Evolutionary conservation across 1,139 yeast species (phyloP).

Genomic region (Zygosaccharomyces sapae): DNA sequence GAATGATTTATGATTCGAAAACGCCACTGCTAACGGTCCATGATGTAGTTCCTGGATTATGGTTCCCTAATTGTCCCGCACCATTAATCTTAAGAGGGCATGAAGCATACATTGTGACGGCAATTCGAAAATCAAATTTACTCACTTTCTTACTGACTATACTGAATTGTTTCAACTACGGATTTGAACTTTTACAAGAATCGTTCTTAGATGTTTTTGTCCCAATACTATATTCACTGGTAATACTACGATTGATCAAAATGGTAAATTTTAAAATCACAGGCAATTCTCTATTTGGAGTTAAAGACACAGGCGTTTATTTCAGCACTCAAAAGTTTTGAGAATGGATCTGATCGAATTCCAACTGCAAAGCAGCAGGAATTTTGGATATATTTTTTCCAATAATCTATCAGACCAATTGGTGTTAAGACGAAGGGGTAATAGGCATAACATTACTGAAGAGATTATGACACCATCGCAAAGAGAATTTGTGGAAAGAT

Average conservation of each 20-base stretch:
- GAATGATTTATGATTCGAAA: slow-evolving; percentile 56
- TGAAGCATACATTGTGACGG: slow-evolving; percentile 57
- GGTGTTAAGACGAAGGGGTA: slow-evolving; percentile 46
- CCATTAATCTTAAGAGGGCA: slow-evolving; percentile 55
- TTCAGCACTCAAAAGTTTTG: slow-evolving; percentile 74
- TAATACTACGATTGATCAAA: slow-evolving; percentile 19
- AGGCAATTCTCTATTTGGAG: slow-evolving; percentile 74
- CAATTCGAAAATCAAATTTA: slow-evolving; percentile 76
- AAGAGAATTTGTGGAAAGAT: slow-evolving; percentile 41
- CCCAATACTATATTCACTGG: slow-evolving; percentile 45
- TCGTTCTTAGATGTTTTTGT: slow-evolving; percentile 77
- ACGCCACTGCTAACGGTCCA: slow-evolving; percentile 57
- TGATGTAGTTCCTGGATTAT: slow-evolving; percentile 55
- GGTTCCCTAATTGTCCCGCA: slow-evolving; percentile 58
- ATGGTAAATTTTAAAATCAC: slow-evolving; percentile 65
- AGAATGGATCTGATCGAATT: slow-evolving; percentile 30
- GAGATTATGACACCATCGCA: slow-evolving; percentile 33
- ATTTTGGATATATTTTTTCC: slow-evolving; percentile 77
- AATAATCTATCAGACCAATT: slow-evolving; percentile 55
- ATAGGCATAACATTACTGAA: slow-evolving; percentile 22
- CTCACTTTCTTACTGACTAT: slow-evolving; percentile 85
- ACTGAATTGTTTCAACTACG: slow-evolving; percentile 78
- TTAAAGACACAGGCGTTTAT: slow-evolving; percentile 93
- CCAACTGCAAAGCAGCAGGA: slow-evolving; percentile 49
- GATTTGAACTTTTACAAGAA: slow-evolving; percentile 80